phyloP scores from a whole-genome alignment of 176 grass and related monocot genomes.

The Hyparrhenia diplandra region DNA sequence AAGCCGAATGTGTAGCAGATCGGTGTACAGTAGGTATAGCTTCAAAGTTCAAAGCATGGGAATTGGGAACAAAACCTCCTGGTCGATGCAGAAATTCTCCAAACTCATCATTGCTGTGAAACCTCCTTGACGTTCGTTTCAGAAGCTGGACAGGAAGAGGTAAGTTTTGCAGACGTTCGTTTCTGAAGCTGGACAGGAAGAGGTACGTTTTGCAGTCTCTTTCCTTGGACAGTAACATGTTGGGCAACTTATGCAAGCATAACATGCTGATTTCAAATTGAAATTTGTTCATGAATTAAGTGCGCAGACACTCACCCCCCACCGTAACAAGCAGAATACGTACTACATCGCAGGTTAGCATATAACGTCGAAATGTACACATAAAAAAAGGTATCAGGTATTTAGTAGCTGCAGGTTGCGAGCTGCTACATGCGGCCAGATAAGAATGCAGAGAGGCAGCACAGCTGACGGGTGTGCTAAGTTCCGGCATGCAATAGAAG shows the following conservation, averaged over 20 bases:
- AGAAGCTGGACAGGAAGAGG: neutral
- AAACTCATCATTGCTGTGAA: neutral
- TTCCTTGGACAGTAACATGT: slow-evolving; percentile 2
- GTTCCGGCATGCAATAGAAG: neutral
- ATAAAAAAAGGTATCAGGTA: neutral
- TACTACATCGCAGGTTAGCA: neutral
- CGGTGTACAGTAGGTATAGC: neutral
- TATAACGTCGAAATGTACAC: neutral
- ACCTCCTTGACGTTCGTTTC: slow-evolving; percentile 31
- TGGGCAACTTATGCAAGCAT: neutral
- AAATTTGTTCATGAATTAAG: neutral
- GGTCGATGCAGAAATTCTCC: neutral
- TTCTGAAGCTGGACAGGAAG: too few species aligned
- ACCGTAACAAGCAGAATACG: neutral
- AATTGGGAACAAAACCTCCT: neutral
- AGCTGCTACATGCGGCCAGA: neutral
- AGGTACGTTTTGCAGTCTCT: slow-evolving; percentile 37
- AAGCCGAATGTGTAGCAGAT: neutral
- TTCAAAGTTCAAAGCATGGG: neutral
- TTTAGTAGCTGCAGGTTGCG: neutral
- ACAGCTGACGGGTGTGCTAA: neutral
- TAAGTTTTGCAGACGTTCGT: too few species aligned
- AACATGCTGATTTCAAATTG: neutral
- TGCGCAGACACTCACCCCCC: neutral
- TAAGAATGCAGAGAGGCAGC: neutral